Base-by-base conservation (phyloP, 2,329 filamentous ascomycete species). In the Cladobotryum mycophilum region DNA sequence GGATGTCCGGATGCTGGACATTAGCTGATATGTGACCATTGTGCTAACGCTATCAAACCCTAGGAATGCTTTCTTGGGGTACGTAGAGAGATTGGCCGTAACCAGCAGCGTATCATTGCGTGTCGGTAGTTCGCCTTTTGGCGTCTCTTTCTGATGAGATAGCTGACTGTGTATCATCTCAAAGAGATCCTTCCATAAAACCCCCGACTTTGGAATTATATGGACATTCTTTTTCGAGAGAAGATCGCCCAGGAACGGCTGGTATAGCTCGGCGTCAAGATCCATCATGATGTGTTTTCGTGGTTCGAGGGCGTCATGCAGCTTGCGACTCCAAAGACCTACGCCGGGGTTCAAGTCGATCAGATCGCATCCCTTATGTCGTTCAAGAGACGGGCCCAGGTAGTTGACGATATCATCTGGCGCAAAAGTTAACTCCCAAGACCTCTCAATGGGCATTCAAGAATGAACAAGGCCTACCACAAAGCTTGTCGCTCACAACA, bases 221-320 rank as follows among this genome's bases (percentile, higher is more conserved):
- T 70, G 67, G 3, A 74, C 72, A 47, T 75, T 73, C 2, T 75
- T 68, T 5, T 70, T 70, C 1, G 75, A 60, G 6, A 80, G 64
- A 2, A 90, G 71, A 0, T 79, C 72, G 15, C 77, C 60, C 20
- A 96, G 79, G 53, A 85, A 81, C 0, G 79, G 72, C 1, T 69
- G 55, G 64, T 87, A 92, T 3, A 77, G 60, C 0, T 73, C 67
- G 2, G 69, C 65, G 34, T 88, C 79, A 3, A 84, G 82, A 61
- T 97, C 91, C 67, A 96, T 76, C 40, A 99, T 74, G 41, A 96
- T 71, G 70, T 99, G 93, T 5, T 81, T 84, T 51, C 89, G 83
- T 4, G 92, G 92, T 60, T 89, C 71, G 7, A 99, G 74, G 42
- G 79, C 71, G 0, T 88, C 76, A 63, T 96, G 83, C 1, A 97